These are phyloP conservation scores for Serpula lacrymans DNA, from an alignment of 768 basidiomycete genomes.

Conservation along the genomic window DNA sequence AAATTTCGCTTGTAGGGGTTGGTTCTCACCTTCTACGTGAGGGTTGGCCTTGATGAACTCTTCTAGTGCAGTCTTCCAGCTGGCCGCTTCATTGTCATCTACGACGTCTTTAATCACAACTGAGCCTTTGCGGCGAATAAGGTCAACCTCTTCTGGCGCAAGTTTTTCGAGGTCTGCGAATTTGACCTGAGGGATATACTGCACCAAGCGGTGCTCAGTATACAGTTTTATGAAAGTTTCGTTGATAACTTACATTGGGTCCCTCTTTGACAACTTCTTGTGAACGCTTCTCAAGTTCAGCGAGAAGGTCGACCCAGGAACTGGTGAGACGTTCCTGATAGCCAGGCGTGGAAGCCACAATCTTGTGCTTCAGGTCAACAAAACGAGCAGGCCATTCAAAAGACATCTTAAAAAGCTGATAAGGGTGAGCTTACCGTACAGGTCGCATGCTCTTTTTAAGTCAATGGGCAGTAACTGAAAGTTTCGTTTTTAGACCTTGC, in stretches of 20 bases:
- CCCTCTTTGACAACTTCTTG: conserved; percentile 44
- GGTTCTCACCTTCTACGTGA: conserved; percentile 43
- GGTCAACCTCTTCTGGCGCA: conserved; percentile 40
- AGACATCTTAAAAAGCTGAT: conserved; percentile 6
- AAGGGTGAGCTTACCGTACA: conserved; percentile 1
- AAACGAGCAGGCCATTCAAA: conserved; percentile 39
- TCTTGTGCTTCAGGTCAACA: conserved; percentile 53
- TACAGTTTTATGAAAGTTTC: not conserved
- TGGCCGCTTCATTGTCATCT: conserved; percentile 47
- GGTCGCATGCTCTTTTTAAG: conserved; percentile 13
- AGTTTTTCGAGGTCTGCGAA: conserved; percentile 52
- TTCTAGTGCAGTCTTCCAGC: conserved; percentile 56
- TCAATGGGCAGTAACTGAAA: not conserved
- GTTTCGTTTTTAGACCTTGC: not conserved
- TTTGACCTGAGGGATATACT: conserved; percentile 63
- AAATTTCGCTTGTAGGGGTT: conserved; percentile 1
- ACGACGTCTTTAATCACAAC: conserved; percentile 64
- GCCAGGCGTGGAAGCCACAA: conserved; percentile 49
- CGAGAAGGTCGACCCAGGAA: conserved; percentile 58
- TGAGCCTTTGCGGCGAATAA: conserved; percentile 52
- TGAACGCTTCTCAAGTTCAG: conserved; percentile 45
- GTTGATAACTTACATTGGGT: conserved; percentile 38
- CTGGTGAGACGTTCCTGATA: conserved; percentile 46
- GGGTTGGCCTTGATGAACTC: conserved; percentile 59
- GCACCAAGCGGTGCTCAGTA: not conserved